Evolutionary conservation across 306 rosid genomes (phyloP), one percentile per base, ranked within the genome.

Genomic region (Myrica gale): DNA sequence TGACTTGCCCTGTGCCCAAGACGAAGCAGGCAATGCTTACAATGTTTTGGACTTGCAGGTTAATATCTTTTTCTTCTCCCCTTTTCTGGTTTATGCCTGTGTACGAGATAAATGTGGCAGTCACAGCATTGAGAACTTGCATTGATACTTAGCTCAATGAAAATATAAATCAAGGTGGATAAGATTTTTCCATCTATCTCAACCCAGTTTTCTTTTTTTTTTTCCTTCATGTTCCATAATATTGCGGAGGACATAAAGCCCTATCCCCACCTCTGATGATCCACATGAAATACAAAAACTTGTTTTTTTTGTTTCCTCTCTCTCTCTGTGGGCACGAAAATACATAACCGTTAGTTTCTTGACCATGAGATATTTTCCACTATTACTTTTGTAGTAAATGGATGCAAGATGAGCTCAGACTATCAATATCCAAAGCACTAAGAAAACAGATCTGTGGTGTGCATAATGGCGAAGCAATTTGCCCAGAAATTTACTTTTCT

Each of bases 21-120:
- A 95, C 69, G 99, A 92, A 72, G 85, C 90, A 15, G 99, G 98
- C 46, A 85, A 87, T 77, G 71, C 89, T 65, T 92, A 80, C 92
- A 92, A 95, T 72, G 77, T 88, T 71, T 78, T 95, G 84, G 97
- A 95, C 85, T 88, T 95, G 78, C 96, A 95, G 96, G 99, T 95
- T 70, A 65, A 73, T 20, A 37, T 77, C 65, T 50, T 42, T 26
- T 79, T 81, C 69, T 55, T 61, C 26, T 65, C 50, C 48, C 2
- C 48, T 63, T 50, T 74, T 6, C 53, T 17, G 3, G 74, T 65
- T 60, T 79, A 70, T 74, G 54, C 20, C 3, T 62, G 44, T 8
- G n/a, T 41, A 71, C 39, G 44, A 78, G 52, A 75, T 80, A 62
- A 83, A 39, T 66, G 68, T 65, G 58, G 55, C 46, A 62, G 9